Base-by-base conservation (phyloP, 2,329 filamentous ascomycete genomes). In the Aspergillus ruber region DNA sequence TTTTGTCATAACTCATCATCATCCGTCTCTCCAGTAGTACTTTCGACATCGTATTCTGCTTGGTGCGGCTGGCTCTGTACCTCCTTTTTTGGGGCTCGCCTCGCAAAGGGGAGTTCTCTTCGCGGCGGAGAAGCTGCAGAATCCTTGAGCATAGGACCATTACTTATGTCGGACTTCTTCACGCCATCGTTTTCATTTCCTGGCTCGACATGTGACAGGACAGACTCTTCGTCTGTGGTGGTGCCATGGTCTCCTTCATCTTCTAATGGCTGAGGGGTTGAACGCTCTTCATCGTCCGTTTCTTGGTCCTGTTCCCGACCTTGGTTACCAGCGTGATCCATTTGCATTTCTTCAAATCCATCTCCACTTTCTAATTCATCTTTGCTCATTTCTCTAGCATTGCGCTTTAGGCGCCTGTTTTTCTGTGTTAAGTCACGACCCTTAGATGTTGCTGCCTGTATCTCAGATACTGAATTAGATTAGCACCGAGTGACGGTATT, bases 41-140 rank as follows among this genome's bases (percentile, higher is more conserved):
- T 60, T 44, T 61, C 63, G 5, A 45, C 51, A 27, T 51, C 54
- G 25, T 56, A 49, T 12, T 46, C 47, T 27, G 47, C 23, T 18
- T n/a, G 44, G 13, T 52, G 23, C 8, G 42, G 23, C 21, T 42
- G 9, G 21, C 42, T 52, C 23, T 47, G 27, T 48, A 17, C 38
- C 47, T 48, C 6, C 23, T 53, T 43, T 20, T 47, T 27, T 21
- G 47, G 21, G 25, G 45, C 35, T 47, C 50, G 60, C 48, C 55
- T 63, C 1, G 53, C 49, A 53, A 74, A 74, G 0, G 72, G 72
- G 15, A 75, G 55, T 41, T 70, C 65, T 50, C 71, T 65, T 40
- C 61, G 63, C 1, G 71, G 71, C 10, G 73, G 73, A 13, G 64
- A 61, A 10, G 56, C 49, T 10, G 55, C 25, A 9, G 53, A 29